A percentile compares a stretch with the other conserved stretches of the same genome.
These are phyloP conservation scores for Hypomyces rosellus DNA, from an alignment of 2,329 filamentous ascomycete species.

Conservation along the genomic window DNA sequence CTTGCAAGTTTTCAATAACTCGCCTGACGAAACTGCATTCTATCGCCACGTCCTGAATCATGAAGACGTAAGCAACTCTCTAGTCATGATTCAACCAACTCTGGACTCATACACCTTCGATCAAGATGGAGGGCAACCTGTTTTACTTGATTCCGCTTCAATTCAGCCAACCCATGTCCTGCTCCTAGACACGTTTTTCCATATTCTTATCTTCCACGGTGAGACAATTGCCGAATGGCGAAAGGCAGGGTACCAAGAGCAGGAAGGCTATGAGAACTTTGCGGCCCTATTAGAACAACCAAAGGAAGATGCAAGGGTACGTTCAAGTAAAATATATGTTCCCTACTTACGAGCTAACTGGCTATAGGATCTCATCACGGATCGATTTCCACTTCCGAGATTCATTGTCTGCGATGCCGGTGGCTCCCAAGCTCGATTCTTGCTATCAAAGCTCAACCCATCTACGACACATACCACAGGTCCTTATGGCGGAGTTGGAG, in stretches of 20 bases:
- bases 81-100: conserved; percentile 98
- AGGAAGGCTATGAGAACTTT: conserved; percentile 98
- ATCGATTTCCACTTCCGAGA: conserved; percentile 93
- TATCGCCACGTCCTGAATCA: conserved; percentile 96
- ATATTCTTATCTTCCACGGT: conserved; percentile 98
- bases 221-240: conserved; percentile 98
- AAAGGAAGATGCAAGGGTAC: conserved; percentile 90
- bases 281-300: conserved; percentile 79
- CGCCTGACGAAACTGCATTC: conserved; percentile 97
- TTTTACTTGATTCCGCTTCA: conserved; percentile 92
- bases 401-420: conserved; percentile 99
- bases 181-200: conserved; percentile 96
- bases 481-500: conserved; percentile 79
- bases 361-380: conserved; percentile 81
- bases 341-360: conserved; percentile 16
- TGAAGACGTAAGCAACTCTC: conserved; percentile 91
- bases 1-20: conserved; percentile 98
- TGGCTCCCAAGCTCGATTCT: conserved; percentile 93
- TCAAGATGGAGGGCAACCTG: conserved; percentile 84
- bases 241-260: conserved; percentile 95
- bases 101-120: conserved; percentile 97
- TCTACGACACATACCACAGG: conserved; percentile 94
- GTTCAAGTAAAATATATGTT: conserved; percentile 25
- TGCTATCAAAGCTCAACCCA: conserved; percentile 94
- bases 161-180: conserved; percentile 93